A percentile compares a stretch with the other conserved stretches of the same genome.
Conservation (phyloP, 1,284 basidiomycete species). For the Taiwanofungus camphoratus region DNA sequence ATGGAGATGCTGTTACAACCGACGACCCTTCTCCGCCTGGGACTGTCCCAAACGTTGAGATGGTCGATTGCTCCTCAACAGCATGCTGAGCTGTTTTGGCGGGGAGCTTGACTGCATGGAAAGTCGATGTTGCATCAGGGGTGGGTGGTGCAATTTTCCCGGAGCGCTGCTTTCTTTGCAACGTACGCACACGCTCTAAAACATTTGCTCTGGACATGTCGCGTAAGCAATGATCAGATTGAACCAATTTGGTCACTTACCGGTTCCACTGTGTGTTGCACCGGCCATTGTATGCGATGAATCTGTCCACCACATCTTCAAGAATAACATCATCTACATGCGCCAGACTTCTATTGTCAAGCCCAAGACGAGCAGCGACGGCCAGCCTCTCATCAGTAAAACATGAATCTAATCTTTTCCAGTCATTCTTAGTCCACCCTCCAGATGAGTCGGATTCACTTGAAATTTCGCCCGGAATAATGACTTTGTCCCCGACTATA, state of each 20-base stretch:
- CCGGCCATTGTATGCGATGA: slow-evolving; percentile 24
- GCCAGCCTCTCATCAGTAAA: slow-evolving; percentile 63
- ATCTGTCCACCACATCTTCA: slow-evolving; percentile 52
- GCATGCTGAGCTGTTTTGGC: background rate
- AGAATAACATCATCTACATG: slow-evolving; percentile 44
- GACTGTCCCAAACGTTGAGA: background rate
- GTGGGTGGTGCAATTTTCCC: slow-evolving; percentile 53
- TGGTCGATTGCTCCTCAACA: slow-evolving; percentile 3
- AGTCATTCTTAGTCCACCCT: slow-evolving; percentile 65
- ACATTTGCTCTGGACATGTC: slow-evolving; percentile 42
- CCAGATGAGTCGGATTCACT: slow-evolving; percentile 8
- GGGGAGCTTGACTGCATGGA: slow-evolving; percentile 14
- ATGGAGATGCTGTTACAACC: slow-evolving; percentile 12
- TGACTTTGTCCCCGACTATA: slow-evolving; percentile 45
- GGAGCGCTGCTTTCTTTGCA: slow-evolving; percentile 56
- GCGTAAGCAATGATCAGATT: background rate
- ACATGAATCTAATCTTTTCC: slow-evolving; percentile 70
- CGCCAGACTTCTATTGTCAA: slow-evolving; percentile 33
- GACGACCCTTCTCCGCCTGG: slow-evolving; percentile 5
- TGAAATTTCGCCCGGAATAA: slow-evolving; percentile 37
- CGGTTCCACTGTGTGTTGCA: background rate
- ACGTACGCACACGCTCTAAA: slow-evolving; percentile 44
- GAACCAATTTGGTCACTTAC: slow-evolving; percentile 1
- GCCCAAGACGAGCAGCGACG: slow-evolving; percentile 30
- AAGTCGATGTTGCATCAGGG: slow-evolving; percentile 23